Evolutionary conservation across 2,329 filamentous ascomycete genomes (phyloP), one percentile per base, ranked within the genome.

Genomic region (Colletotrichum tofieldiae): DNA sequence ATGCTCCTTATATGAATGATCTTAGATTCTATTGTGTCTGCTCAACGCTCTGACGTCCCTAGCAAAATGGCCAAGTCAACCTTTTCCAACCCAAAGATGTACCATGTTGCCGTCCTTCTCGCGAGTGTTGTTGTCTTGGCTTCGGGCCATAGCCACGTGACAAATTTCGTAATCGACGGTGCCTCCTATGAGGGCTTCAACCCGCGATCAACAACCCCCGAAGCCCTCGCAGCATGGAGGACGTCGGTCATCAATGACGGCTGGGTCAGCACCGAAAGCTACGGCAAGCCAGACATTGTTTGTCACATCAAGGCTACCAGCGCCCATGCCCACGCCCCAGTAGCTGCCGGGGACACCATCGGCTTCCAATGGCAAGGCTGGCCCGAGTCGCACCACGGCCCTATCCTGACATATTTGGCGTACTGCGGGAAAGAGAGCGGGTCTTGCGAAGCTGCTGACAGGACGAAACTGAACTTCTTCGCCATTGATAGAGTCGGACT

Each of bases 361-460:
- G 83, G 88, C 75, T 81, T 93, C 45, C 86, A 91, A 75, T 92
- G 90, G 91, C 90, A 85, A 65, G 82, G 82, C 39, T 92, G 90
- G 90, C 91, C 90, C 8, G 81, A 86, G 5, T 86, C 84, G 62
- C 85, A 86, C 64, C 77, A 82, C 49, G 85, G 85, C 0, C 85
- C 85, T 1, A 78, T 82, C 18, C 75, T 84, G 67, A 80, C 81
- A 18, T 84, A 85, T 72, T 75, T 84, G 0, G 83, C 83, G 12
- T 79, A 78, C n/a, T 83, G 81, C 65, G 64, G 66, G 11, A 60
- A 60, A 0, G 74, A 73, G 4, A 69, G 80, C 75, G 81, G 83
- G 29, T 79, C 83, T 32, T 86, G 84, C 64, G 77, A 76, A 6
- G 79, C 77, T 3, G 81, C 83, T 23, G 78, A 85, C 72, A 84